Base-by-base conservation (phyloP, 192 early-diverging fungal species). In the Coemansia sp. region DNA sequence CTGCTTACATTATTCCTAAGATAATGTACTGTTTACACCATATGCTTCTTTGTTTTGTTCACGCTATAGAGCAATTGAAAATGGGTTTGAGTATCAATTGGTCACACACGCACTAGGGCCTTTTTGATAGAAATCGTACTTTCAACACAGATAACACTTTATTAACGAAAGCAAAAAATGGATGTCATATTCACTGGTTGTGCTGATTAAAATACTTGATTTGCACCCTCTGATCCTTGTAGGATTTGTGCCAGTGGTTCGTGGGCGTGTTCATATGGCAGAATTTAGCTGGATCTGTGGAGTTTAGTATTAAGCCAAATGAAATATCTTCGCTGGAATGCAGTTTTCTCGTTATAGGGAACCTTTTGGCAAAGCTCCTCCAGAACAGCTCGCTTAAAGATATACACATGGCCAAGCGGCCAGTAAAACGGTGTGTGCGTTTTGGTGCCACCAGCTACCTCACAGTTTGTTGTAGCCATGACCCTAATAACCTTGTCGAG, bases 191-290 rank as follows among this genome's bases (percentile, higher is more conserved):
- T 56, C 34, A 56, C 11, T 56, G 7, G 19, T 56, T 56, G 2
- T 56, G 54, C 54, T 56, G 54, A 15, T 23, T 40, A 27, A 25
- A 41, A 19, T 57, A 57, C n/a, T 40, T 40, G 10, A 57, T 57
- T 25, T 38, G 1, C 2, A 57, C 11, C 6, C 36, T 8, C 22
- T 57, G 36, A 22, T 57, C 55, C 14, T 27, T 19, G 37, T 57
- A 57, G 2, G 25, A 4, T 38, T 2, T 27, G 23, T 57, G 55
- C 55, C 55, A 57, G 37, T 57, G 55, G 20, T 57, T 57, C 3
- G 29, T 19, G 14, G 34, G 55, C 6, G 6, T 23, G 20, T 57
- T 3, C 23, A 57, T 11, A 31, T 41, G 27, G 27, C 55, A 57
- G 22, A 57, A 57, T 22, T 27, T 41, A 23, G 2, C 23, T 19